Conservation (phyloP, 2,329 filamentous ascomycete genomes). For the Pyrenophora seminiperda region DNA sequence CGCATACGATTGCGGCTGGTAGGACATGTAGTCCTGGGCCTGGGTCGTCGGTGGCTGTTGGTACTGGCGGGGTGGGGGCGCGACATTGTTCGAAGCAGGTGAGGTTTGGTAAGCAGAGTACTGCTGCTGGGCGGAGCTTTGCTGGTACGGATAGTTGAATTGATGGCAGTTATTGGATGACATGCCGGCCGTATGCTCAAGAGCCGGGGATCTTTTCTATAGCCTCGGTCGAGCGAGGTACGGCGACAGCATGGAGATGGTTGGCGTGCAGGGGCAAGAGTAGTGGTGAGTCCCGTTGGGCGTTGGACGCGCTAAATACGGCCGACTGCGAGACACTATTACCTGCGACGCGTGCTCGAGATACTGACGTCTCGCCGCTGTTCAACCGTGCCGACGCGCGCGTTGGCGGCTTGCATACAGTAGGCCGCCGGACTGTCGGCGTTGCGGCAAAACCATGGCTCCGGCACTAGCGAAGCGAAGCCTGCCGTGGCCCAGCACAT, state of each 20-base stretch:
- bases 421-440: background rate
- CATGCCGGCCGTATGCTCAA: conserved; percentile 25
- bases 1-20: conserved; percentile 29
- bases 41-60: conserved; percentile 32
- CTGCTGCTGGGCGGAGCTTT: conserved; percentile 35
- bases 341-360: conserved; percentile 13
- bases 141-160: conserved; percentile 37
- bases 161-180: conserved; percentile 34
- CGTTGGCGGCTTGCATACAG: background rate
- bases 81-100: conserved; percentile 28
- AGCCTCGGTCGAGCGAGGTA: conserved; percentile 6
- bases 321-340: background rate
- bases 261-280: conserved; percentile 4
- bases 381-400: background rate
- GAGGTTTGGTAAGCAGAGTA: conserved; percentile 37
- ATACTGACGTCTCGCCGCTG: background rate
- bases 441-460: conserved; percentile 9
- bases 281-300: background rate
- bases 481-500: conserved; percentile 12
- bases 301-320: background rate
- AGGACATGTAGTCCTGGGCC: conserved; percentile 36
- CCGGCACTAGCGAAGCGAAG: conserved; percentile 25
- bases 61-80: conserved; percentile 34
- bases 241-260: conserved; percentile 10
- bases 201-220: conserved; percentile 2